These are phyloP conservation scores for Bjerkandera adusta DNA, from an alignment of 1,284 basidiomycete genomes.

Conservation along the genomic window DNA sequence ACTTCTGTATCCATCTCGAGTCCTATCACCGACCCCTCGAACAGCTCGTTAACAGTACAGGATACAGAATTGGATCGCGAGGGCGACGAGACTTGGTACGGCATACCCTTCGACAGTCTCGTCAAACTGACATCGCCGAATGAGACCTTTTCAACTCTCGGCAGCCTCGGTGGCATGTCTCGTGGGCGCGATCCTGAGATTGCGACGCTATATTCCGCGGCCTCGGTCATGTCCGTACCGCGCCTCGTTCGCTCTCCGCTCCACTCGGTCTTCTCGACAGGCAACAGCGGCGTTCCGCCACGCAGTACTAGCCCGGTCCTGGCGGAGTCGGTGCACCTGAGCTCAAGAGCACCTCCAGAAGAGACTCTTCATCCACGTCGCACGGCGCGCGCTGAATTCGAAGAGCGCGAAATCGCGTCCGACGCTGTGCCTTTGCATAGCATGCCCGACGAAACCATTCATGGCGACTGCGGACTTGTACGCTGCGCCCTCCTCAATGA, in stretches of 20 bases:
- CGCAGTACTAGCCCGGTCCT: slow-evolving; percentile 31
- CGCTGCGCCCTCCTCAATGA: slow-evolving; percentile 87
- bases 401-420: slow-evolving; percentile 78
- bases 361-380: slow-evolving; percentile 36
- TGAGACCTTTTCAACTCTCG: slow-evolving; percentile 60
- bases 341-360: slow-evolving; percentile 23
- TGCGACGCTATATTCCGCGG: slow-evolving; percentile 81
- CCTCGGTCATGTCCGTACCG: slow-evolving; percentile 72
- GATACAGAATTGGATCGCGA: slow-evolving; percentile 32
- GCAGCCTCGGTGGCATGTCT: slow-evolving; percentile 18
- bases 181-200: slow-evolving; percentile 68
- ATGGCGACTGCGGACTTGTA: slow-evolving; percentile 82
- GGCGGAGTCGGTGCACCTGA: slow-evolving; percentile 24
- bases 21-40: slow-evolving; percentile 1
- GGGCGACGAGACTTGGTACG: slow-evolving; percentile 50
- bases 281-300: slow-evolving; percentile 10
- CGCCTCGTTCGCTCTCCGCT: slow-evolving; percentile 35
- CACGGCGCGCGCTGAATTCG: slow-evolving; percentile 56
- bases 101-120: slow-evolving; percentile 80
- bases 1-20: slow-evolving; percentile 9
- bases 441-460: slow-evolving; percentile 70
- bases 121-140: slow-evolving; percentile 78
- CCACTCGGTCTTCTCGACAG: slow-evolving; percentile 28
- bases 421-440: slow-evolving; percentile 71
- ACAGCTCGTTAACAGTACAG: slow-evolving; percentile 7